phyloP scores from a whole-genome alignment of 768 basidiomycete species.

The Macrolepiota dolichaula region DNA sequence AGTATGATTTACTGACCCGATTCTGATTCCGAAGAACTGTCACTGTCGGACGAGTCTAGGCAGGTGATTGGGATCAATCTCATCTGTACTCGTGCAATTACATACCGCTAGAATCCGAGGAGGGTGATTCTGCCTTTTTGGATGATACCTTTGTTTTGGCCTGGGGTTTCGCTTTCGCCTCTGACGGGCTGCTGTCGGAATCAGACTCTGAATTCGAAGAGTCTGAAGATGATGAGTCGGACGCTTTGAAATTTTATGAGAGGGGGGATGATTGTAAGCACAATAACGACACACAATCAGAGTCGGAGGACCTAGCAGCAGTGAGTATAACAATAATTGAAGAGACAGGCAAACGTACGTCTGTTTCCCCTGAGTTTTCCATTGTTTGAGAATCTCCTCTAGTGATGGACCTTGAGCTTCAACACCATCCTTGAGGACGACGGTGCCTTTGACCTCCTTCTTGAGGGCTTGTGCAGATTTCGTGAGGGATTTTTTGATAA shows the following conservation, averaged over 20 bases:
- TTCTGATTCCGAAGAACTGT: background rate
- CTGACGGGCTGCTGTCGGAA: background rate
- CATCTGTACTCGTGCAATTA: background rate
- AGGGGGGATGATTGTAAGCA: background rate
- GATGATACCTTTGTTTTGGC: background rate
- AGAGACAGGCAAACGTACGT: slow-evolving; percentile 17
- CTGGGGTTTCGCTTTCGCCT: background rate
- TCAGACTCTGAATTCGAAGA: slow-evolving; percentile 23
- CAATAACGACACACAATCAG: background rate
- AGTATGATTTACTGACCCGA: background rate
- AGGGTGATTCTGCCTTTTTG: slow-evolving; percentile 1
- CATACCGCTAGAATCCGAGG: slow-evolving; percentile 4
- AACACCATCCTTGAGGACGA: slow-evolving; percentile 56
- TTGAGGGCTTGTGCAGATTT: slow-evolving; percentile 75
- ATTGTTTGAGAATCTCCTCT: slow-evolving; percentile 63
- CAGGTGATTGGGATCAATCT: background rate
- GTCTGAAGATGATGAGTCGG: slow-evolving; percentile 7
- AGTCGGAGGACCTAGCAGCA: background rate
- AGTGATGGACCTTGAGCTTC: slow-evolving; percentile 48
- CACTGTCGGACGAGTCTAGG: slow-evolving; percentile 3
- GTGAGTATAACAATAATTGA: slow-evolving; percentile 13
- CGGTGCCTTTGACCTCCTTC: slow-evolving; percentile 64
- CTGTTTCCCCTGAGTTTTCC: slow-evolving; percentile 41
- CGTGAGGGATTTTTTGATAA: slow-evolving; percentile 57
- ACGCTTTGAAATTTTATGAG: background rate